These are phyloP conservation scores for Infundibulicybe gibba DNA, from an alignment of 768 basidiomycete species.

Conservation along the genomic window DNA sequence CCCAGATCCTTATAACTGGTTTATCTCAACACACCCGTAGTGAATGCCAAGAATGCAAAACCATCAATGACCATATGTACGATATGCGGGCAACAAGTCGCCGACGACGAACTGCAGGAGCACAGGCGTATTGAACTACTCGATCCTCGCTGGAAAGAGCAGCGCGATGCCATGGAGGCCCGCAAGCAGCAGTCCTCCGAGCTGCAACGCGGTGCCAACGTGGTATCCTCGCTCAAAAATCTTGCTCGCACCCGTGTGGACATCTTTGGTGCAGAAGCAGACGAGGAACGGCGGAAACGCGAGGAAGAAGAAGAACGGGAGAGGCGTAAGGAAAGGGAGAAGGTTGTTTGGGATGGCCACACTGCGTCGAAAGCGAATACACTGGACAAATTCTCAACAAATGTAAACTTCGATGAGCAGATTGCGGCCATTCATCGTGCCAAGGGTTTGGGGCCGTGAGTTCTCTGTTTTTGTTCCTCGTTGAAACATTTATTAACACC, in stretches of 20 bases:
- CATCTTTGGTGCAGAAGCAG: slow-evolving; percentile 92
- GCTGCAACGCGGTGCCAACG: slow-evolving; percentile 87
- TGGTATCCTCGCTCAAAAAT: slow-evolving; percentile 88
- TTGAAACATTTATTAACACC: slow-evolving; percentile 9
- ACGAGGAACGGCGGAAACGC: slow-evolving; percentile 83
- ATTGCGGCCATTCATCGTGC: slow-evolving; percentile 95
- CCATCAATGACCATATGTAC: slow-evolving; percentile 82
- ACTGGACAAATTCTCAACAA: slow-evolving; percentile 88
- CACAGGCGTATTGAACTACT: slow-evolving; percentile 98
- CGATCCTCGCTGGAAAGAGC: slow-evolving; percentile 98
- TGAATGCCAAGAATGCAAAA: slow-evolving; percentile 63
- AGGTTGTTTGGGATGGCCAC: slow-evolving; percentile 98
- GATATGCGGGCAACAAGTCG: slow-evolving; percentile 94
- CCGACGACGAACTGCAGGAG: slow-evolving; percentile 93
- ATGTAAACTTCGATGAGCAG: slow-evolving; percentile 96
- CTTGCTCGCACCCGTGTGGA: slow-evolving; percentile 96
- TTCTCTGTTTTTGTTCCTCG: slow-evolving; percentile 16
- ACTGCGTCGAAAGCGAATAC: slow-evolving; percentile 91
- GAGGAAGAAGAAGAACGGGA: slow-evolving; percentile 86
- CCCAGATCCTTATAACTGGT: neutral
- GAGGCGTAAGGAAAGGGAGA: slow-evolving; percentile 85
- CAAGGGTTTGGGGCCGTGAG: slow-evolving; percentile 85
- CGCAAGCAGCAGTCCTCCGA: slow-evolving; percentile 89
- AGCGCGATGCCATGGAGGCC: slow-evolving; percentile 83
- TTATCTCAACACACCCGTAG: slow-evolving; percentile 29